Base-by-base conservation (phyloP, 805 yeast species). In the Starmerella stigmatis region DNA sequence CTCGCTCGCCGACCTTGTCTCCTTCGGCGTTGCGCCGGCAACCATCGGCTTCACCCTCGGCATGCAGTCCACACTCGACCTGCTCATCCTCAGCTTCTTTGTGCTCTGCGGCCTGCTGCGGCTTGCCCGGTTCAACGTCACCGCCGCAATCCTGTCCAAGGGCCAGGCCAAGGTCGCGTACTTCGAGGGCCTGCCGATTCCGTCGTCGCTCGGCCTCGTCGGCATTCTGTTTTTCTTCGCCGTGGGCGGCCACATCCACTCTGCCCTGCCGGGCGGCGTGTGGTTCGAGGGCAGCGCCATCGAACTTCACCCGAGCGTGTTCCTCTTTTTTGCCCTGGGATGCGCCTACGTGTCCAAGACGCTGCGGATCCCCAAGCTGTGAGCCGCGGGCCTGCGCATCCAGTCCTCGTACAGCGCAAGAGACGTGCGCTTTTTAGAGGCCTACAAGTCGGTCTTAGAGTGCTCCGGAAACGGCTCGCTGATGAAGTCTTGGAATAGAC, bases 181-280 rank as follows among this genome's bases (percentile, higher is more conserved):
- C 66, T 92, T 92, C 63, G 98, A 92, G 68, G 98, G 98, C 3
- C 74, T 92, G 43, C 98, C 98, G 10, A 86, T 92, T 54, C 98
- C 98, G 45, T 78, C 94, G 2, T 79, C 94, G 30, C 69, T 92
- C 54, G 67, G 73, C 41, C 71, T 89, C 61, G 95, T 92, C 15
- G 68, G 68, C 1, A 59, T 76, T 29, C 80, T 89, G 86, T 83
- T 85, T 3, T 66, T 66, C 46, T 72, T 81, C 57, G 84, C 83
- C 5, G 70, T 70, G 51, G 67, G 71, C 39, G 72, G 67, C 35
- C 52, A 56, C 60, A 62, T 61, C 41, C 62, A 57, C 22, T 60
- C 57, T 10, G 71, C 68, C 20, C 64, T 89, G 45, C 89, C 94
- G 5, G 75, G 78, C 21, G 94, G 95, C 1, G 53, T 73, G 9